Conservation (phyloP, 148 eudicot genomes). For the Fagopyrum tataricum region DNA sequence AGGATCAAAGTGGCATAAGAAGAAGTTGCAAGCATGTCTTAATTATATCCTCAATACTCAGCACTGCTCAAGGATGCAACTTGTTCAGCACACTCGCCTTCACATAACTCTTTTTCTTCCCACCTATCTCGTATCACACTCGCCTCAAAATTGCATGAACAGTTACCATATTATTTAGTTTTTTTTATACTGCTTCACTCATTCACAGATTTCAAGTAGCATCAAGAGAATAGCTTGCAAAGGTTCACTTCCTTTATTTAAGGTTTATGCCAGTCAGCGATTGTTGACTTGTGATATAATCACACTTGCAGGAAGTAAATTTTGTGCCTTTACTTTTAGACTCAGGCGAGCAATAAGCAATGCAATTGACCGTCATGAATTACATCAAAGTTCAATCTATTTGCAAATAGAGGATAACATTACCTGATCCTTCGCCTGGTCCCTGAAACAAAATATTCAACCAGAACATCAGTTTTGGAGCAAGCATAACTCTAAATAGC, state of each 20-base stretch:
- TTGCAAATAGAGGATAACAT: neutral
- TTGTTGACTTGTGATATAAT: neutral
- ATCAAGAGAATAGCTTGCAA: neutral
- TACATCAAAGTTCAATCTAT: neutral
- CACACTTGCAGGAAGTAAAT: neutral
- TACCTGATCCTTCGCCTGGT: conserved; percentile 50
- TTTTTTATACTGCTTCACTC: neutral
- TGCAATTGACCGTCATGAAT: neutral
- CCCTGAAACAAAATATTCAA: conserved; percentile 53
- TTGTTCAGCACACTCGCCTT: neutral
- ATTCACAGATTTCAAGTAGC: conserved; percentile 5
- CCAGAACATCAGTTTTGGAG: neutral
- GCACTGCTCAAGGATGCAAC: too few species aligned
- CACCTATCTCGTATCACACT: neutral
- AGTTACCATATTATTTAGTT: neutral
- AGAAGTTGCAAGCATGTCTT: too few species aligned
- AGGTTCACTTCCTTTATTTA: conserved; percentile 1
- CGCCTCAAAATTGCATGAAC: neutral
- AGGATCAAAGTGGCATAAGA: too few species aligned
- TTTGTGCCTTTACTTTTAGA: neutral
- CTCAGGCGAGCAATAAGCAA: neutral
- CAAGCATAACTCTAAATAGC: conserved; percentile 9
- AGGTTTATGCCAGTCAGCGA: neutral
- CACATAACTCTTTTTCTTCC: neutral
- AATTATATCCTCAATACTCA: too few species aligned